Percentiles rank a stretch among this genome's conserved stretches.
Conservation (phyloP, 495 filamentous ascomycete genomes). For the Mycothermus thermophilus region DNA sequence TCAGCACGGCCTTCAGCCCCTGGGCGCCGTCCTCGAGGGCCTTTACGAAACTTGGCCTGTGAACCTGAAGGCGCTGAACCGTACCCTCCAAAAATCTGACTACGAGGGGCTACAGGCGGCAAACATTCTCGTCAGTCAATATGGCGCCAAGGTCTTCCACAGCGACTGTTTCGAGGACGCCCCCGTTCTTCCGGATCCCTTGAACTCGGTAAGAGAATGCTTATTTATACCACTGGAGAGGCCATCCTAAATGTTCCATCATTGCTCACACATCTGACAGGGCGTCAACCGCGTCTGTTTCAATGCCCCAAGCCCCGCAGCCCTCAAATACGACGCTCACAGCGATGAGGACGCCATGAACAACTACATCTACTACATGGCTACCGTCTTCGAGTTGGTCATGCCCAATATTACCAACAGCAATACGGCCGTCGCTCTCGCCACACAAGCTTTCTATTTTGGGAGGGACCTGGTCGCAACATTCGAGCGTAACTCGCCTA, state of each 20-base stretch:
- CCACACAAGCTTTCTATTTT: background rate
- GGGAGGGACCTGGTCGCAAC: background rate
- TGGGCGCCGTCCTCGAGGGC: slow-evolving; percentile 31
- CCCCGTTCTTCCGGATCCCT: background rate
- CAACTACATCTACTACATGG: slow-evolving; percentile 16
- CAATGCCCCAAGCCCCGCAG: background rate
- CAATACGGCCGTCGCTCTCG: background rate
- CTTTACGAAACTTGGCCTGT: slow-evolving; percentile 6
- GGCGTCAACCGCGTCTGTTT: background rate
- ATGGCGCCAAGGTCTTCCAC: background rate
- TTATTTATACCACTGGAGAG: background rate
- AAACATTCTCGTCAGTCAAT: slow-evolving; percentile 1
- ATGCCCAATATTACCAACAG: slow-evolving; percentile 2
- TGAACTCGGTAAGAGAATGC: slow-evolving; percentile 6
- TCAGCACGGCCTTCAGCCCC: slow-evolving; percentile 39
- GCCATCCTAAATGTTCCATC: background rate
- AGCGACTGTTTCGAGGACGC: background rate
- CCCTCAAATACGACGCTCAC: slow-evolving; percentile 2
- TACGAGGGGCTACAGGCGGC: background rate
- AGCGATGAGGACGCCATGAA: slow-evolving; percentile 43
- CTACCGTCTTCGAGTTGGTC: background rate
- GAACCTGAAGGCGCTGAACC: background rate
- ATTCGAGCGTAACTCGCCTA: background rate
- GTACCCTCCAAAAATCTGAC: background rate
- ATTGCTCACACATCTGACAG: too few species aligned